phyloP scores from a whole-genome alignment of 176 grass and related monocot species.

The Aegilops longissima region DNA sequence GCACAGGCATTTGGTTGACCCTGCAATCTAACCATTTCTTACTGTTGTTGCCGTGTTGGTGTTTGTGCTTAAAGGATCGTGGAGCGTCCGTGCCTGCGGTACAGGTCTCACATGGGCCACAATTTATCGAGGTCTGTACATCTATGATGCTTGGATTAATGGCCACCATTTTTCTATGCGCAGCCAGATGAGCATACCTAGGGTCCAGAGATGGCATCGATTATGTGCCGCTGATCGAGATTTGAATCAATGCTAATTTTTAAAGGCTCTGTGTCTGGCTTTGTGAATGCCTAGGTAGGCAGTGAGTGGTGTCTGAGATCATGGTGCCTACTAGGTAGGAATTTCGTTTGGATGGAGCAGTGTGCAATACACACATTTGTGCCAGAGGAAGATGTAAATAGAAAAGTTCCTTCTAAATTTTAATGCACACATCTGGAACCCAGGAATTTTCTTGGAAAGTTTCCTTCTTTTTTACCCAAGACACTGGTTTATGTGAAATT shows the following conservation, averaged over 20 bases:
- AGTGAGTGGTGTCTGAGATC: not conserved
- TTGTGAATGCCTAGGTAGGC: conserved; percentile 18
- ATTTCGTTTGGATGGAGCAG: not conserved
- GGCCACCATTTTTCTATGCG: not conserved
- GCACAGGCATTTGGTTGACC: not conserved
- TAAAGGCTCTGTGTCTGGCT: not conserved
- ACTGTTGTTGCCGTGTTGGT: not conserved
- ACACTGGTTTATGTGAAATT: not conserved
- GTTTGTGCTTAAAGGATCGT: not conserved
- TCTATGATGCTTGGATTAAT: conserved; percentile 31
- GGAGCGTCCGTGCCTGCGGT: not conserved
- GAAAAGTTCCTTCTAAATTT: not conserved
- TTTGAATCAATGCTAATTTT: not conserved
- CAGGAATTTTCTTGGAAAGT: not conserved
- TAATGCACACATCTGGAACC: not conserved
- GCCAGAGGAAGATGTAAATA: too few species aligned
- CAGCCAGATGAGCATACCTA: not conserved
- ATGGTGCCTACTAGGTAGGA: too few species aligned
- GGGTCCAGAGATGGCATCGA: conserved; percentile 37
- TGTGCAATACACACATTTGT: not conserved
- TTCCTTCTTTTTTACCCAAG: not conserved
- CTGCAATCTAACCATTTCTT: not conserved
- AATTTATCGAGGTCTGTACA: not conserved
- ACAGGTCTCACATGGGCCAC: not conserved
- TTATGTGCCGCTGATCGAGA: not conserved